Percentiles rank a stretch among this genome's conserved stretches.
Evolutionary conservation across 2,329 filamentous ascomycete species (phyloP).

Genomic region (Thelonectria blattea): DNA sequence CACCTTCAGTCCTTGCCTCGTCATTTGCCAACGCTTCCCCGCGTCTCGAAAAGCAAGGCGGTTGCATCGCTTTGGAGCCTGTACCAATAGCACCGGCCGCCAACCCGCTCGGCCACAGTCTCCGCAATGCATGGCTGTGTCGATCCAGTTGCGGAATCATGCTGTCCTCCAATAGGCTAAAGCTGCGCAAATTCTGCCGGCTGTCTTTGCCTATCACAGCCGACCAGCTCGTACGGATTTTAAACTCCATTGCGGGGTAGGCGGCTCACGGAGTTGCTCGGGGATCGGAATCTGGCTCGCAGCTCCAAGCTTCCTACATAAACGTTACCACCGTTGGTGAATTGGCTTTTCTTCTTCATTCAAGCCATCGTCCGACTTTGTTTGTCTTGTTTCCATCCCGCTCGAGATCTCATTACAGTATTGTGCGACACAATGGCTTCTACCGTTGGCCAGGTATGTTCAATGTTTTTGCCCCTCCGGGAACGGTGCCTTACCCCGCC

Average conservation of each 20-base stretch:
- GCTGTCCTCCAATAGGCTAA: constrained; percentile 27
- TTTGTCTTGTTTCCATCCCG: constrained; percentile 18
- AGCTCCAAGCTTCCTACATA: constrained; percentile 34
- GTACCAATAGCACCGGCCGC: constrained; percentile 35
- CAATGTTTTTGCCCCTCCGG: constrained; percentile 31
- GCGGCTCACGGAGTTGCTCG: constrained; percentile 36
- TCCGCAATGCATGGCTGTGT: constrained; percentile 24
- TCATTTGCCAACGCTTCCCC: constrained; percentile 16
- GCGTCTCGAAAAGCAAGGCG: not conserved
- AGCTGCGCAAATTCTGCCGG: constrained; percentile 21
- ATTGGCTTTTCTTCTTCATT: constrained; percentile 20
- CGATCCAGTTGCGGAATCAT: constrained; percentile 15
- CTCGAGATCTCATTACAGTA: constrained; percentile 24
- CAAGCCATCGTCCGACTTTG: constrained; percentile 20
- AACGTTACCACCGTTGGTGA: constrained; percentile 27
- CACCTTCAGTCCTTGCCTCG: constrained; percentile 11
- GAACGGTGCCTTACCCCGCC: constrained; percentile 30
- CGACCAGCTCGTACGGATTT: constrained; percentile 31
- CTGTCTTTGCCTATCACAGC: constrained; percentile 35
- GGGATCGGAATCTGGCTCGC: constrained; percentile 38
- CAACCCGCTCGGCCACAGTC: constrained; percentile 29
- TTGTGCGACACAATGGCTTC: constrained; percentile 50
- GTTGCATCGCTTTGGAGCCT: constrained; percentile 4
- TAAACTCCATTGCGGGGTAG: constrained; percentile 39
- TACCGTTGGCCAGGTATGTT: constrained; percentile 59